These are phyloP conservation scores for Triticum dicoccoides DNA, from an alignment of 176 grass and related monocot species.

Conservation along the genomic window DNA sequence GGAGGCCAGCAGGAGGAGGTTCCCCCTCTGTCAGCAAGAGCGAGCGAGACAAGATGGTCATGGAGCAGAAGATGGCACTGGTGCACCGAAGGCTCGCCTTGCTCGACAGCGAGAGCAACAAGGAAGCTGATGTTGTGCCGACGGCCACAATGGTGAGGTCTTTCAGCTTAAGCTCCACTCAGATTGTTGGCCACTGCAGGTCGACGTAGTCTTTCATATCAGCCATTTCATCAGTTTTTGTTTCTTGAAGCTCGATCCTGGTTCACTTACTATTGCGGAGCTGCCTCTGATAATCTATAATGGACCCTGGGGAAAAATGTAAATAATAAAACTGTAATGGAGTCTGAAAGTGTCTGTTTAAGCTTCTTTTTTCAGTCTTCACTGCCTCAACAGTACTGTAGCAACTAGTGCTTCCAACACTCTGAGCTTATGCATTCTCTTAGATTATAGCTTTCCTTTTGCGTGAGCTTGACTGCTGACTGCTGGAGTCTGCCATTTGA, in stretches of 20 bases:
- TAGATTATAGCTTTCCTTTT: background rate
- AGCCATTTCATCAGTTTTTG: background rate
- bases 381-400: background rate
- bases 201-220: background rate
- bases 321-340: too few species aligned
- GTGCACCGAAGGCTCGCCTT: slow-evolving; percentile 32
- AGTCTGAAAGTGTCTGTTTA: too few species aligned
- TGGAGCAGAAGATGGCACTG: slow-evolving; percentile 41
- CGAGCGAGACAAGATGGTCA: slow-evolving; percentile 12
- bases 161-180: background rate
- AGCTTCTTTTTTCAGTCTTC: too few species aligned
- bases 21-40: background rate
- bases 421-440: background rate
- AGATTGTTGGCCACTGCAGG: background rate
- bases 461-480: background rate
- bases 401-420: background rate
- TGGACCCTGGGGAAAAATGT: background rate
- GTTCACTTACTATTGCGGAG: too few species aligned
- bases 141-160: slow-evolving; percentile 24
- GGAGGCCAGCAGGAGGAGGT: background rate
- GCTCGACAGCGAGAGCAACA: slow-evolving; percentile 25
- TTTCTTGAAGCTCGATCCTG: background rate
- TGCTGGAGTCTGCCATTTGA: background rate
- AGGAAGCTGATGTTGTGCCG: background rate
- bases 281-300: background rate